phyloP scores from a whole-genome alignment of 2,329 filamentous ascomycete species.

The Fusarium nygamai region DNA sequence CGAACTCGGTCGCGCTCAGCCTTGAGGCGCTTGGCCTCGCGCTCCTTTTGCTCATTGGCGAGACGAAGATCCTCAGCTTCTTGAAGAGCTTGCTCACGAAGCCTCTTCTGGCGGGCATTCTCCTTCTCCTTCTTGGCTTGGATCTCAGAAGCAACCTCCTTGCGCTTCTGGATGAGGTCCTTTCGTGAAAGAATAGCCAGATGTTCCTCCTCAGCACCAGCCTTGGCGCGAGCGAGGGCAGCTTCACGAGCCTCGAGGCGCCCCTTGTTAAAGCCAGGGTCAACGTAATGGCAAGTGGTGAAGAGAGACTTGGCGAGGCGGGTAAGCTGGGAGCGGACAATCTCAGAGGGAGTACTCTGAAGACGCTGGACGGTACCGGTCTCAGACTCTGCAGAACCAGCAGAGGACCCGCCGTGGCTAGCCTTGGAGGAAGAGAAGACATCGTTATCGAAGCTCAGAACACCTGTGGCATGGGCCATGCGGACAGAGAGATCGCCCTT shows the following conservation, averaged over 20 bases:
- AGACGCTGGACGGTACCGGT: constrained; percentile 88
- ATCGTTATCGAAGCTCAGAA: constrained; percentile 96
- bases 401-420: constrained; percentile 81
- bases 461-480: constrained; percentile 93
- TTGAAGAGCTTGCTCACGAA: constrained; percentile 86
- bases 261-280: constrained; percentile 85
- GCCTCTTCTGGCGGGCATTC: constrained; percentile 86
- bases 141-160: constrained; percentile 91
- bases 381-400: constrained; percentile 89
- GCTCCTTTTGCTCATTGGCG: constrained; percentile 90
- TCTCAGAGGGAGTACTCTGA: constrained; percentile 97
- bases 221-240: constrained; percentile 83
- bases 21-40: constrained; percentile 85
- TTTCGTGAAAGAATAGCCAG: constrained; percentile 85
- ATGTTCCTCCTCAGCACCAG: constrained; percentile 92
- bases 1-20: constrained; percentile 90
- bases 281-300: constrained; percentile 95
- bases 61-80: constrained; percentile 91
- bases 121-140: constrained; percentile 91
- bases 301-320: constrained; percentile 91
- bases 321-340: constrained; percentile 93
- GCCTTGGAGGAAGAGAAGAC: constrained; percentile 98
- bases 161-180: constrained; percentile 94
- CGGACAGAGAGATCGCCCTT: constrained; percentile 98
- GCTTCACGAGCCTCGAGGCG: constrained; percentile 81